Evolutionary conservation across 371 early-diverging fungal genomes (phyloP), one percentile per base, ranked within the genome.

Genomic region (Mortierella sp.): DNA sequence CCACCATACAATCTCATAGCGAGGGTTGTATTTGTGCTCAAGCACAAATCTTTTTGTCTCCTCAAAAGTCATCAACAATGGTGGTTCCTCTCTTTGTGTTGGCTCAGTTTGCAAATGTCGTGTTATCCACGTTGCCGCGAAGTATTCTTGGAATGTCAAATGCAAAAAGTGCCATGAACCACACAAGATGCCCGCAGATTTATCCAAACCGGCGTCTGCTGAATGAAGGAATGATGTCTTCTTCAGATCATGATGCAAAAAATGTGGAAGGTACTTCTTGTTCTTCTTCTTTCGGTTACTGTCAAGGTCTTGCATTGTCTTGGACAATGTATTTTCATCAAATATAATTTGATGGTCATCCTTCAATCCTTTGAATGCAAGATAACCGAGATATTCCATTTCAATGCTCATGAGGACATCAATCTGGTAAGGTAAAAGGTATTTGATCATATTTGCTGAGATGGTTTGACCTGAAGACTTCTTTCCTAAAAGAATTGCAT

Each of bases 1-100:
- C 73, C 66, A 72, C 73, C 67, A 72, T 28, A 72, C 42, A 62
- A 72, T 72, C 57, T 72, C 67, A 40, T 62, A 72, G 29, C 45
- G 61, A 34, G 73, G 67, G 42, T 72, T 62, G 59, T 72, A 66
- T 58, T 72, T 72, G 23, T 72, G 54, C 31, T 61, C 22, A 9
- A 60, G 66, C 0, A 71, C 61, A 61, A 71, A 72, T 7, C 22
- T 56, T 12, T 10, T 58, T 8, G 37, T 37, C 31, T 55, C 29
- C 54, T 66, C 66, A 42, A 43, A 22, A 17, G 59, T 71, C 66
- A 66, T 66, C 51, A 54, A 28, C 13, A 57, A 42, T 53, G 62
- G 22, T 49, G 66, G 35, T 1, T 10, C 23, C 1, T 23, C 53
- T 26, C 9, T 51, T 51, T 51, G 53, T 6, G 6, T 17, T 51